Conservation (phyloP, 495 filamentous ascomycete genomes). For the Darksidea phi region DNA sequence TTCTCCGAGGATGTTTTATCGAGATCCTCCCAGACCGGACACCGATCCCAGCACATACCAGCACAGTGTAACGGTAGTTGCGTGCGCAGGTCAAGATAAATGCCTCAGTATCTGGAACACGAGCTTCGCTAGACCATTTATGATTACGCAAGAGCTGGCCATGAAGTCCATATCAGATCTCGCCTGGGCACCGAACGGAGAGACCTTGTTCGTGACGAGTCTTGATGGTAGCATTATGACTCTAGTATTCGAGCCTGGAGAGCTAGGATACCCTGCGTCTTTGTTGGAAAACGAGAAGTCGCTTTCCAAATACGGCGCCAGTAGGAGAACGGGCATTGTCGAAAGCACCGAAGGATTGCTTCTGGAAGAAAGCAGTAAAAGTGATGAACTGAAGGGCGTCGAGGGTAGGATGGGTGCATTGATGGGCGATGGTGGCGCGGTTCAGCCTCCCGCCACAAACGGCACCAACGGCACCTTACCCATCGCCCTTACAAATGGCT, state of each 20-base stretch:
- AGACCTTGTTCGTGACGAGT: conserved; percentile 77
- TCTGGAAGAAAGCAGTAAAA: conserved; percentile 88
- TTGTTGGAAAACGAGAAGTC: conserved; percentile 88
- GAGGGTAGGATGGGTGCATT: conserved; percentile 95
- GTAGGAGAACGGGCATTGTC: conserved; percentile 79
- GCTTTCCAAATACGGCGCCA: conserved; percentile 86
- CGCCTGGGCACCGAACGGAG: conserved; percentile 91
- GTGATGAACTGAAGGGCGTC: conserved; percentile 79
- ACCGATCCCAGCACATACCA: conserved; percentile 43
- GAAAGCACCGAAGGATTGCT: conserved; percentile 85
- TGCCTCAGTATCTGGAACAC: conserved; percentile 96
- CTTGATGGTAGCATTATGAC: conserved; percentile 84
- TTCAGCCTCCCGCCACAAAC: conserved; percentile 36
- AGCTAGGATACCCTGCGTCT: conserved; percentile 69
- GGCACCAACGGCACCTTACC: conserved; percentile 44
- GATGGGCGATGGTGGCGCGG: conserved; percentile 70
- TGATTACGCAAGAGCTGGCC: conserved; percentile 82
- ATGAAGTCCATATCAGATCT: conserved; percentile 90
- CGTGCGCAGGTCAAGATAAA: conserved; percentile 95
- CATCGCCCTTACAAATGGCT: conserved; percentile 39
- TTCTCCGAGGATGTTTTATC: conserved; percentile 85
- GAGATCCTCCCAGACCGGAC: conserved; percentile 53
- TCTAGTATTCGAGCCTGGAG: conserved; percentile 67
- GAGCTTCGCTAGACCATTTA: conserved; percentile 81
- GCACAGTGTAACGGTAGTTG: conserved; percentile 84